Percentiles rank a stretch among this genome's conserved stretches.
phyloP scores from a whole-genome alignment of 768 basidiomycete genomes.

The Lactarius quietus region DNA sequence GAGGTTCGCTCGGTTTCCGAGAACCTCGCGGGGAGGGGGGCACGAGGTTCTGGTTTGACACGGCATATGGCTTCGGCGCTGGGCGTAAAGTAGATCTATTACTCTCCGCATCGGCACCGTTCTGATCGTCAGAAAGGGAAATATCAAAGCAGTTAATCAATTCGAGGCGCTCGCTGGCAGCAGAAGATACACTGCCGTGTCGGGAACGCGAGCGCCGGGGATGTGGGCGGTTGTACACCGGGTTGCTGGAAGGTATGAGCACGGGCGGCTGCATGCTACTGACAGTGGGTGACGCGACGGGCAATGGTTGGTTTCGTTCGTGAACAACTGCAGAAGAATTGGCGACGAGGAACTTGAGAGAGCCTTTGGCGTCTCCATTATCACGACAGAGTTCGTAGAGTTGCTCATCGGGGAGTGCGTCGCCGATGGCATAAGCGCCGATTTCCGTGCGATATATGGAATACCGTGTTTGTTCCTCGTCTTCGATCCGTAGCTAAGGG shows the following conservation, averaged over 20 bases:
- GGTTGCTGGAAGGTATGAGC: slow-evolving; percentile 37
- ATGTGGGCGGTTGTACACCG: slow-evolving; percentile 49
- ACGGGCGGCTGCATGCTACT: slow-evolving; percentile 54
- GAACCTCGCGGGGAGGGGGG: slow-evolving; percentile 20
- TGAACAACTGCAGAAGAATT: slow-evolving; percentile 59
- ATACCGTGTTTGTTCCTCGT: slow-evolving; percentile 76
- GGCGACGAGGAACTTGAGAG: slow-evolving; percentile 81
- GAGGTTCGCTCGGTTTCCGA: slow-evolving; percentile 20
- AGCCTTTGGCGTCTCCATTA: slow-evolving; percentile 71
- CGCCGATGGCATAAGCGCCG: slow-evolving; percentile 69
- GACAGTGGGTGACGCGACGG: slow-evolving; percentile 37
- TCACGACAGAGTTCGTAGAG: slow-evolving; percentile 70
- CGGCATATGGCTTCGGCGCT: slow-evolving; percentile 33
- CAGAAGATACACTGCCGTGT: slow-evolving; percentile 68
- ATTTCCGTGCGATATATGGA: slow-evolving; percentile 88
- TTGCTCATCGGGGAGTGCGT: slow-evolving; percentile 65
- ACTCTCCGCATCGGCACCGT: slow-evolving; percentile 52
- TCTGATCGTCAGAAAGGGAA: slow-evolving; percentile 53
- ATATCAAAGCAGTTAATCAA: slow-evolving; percentile 65
- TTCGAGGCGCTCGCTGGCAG: slow-evolving; percentile 59
- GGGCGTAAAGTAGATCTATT: slow-evolving; percentile 43
- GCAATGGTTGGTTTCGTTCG: slow-evolving; percentile 41
- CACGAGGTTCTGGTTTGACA: slow-evolving; percentile 36
- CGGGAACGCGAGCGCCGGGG: slow-evolving; percentile 39
- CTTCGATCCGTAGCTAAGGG: slow-evolving; percentile 67